phyloP scores from a whole-genome alignment of 495 filamentous ascomycete species.

The Poronia punctata region DNA sequence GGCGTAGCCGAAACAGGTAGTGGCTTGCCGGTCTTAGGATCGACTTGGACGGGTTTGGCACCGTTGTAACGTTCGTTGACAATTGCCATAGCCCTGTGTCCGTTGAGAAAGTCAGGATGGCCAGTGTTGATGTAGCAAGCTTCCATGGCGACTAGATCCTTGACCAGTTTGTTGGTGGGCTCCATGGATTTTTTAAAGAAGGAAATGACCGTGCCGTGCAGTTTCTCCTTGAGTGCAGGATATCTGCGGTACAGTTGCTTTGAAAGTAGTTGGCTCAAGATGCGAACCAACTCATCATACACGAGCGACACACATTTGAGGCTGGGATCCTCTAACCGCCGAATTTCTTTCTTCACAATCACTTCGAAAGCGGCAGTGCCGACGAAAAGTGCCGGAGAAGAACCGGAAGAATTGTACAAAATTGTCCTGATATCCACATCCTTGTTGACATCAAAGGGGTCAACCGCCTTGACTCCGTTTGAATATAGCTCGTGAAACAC shows the following conservation, averaged over 20 bases:
- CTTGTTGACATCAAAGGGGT: conserved; percentile 96
- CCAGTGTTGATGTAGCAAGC: conserved; percentile 97
- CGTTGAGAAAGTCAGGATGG: conserved; percentile 96
- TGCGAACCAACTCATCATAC: conserved; percentile 96
- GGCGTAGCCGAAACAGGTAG: conserved; percentile 58
- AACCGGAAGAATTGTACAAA: conserved; percentile 96
- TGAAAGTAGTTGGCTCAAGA: conserved; percentile 79
- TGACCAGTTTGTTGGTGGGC: conserved; percentile 94
- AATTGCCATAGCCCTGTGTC: conserved; percentile 94
- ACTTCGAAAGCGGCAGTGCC: conserved; percentile 96
- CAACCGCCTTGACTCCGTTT: conserved; percentile 96
- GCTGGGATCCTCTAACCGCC: conserved; percentile 90
- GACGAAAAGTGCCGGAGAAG: conserved; percentile 94
- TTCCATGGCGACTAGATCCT: conserved; percentile 91
- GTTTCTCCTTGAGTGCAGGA: conserved; percentile 89
- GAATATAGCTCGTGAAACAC: conserved; percentile 98
- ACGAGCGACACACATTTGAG: conserved; percentile 94
- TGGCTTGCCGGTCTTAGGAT: conserved; percentile 97
- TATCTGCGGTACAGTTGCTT: conserved; percentile 91
- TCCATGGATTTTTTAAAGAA: conserved; percentile 99
- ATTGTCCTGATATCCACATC: conserved; percentile 96
- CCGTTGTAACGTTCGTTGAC: conserved; percentile 83
- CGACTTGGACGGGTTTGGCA: conserved; percentile 86
- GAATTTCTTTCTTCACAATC: conserved; percentile 98
- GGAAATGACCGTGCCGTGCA: conserved; percentile 84